A percentile compares a stretch with the other conserved stretches of the same genome.
Conservation (phyloP, 495 filamentous ascomycete species). For the Podospora fimiseda region DNA sequence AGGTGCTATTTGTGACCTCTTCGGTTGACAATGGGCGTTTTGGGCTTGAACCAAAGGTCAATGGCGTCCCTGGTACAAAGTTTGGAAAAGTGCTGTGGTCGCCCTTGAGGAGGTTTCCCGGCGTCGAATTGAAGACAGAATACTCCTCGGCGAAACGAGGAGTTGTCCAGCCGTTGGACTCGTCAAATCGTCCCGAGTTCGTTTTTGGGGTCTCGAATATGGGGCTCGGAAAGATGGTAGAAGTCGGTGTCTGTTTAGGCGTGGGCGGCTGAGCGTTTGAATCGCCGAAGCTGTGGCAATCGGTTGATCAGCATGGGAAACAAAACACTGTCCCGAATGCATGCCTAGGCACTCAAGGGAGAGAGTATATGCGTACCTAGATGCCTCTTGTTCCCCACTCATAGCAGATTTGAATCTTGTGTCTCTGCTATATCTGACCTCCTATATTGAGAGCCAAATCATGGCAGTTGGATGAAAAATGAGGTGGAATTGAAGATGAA, state of each 20-base stretch:
- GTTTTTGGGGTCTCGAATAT: constrained; percentile 62
- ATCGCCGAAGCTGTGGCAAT: constrained; percentile 62
- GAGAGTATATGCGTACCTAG: constrained; percentile 53
- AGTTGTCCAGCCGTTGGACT: constrained; percentile 42
- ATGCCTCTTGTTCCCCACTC: constrained; percentile 68
- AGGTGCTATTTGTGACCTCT: constrained; percentile 39
- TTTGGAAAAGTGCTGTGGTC: constrained; percentile 35
- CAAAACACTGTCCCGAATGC: constrained; percentile 9
- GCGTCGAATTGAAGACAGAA: constrained; percentile 51
- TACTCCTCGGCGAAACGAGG: constrained; percentile 53
- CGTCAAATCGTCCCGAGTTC: constrained; percentile 40
- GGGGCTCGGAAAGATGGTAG: constrained; percentile 53
- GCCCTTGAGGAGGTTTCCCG: constrained; percentile 44
- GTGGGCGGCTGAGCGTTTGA: constrained; percentile 72
- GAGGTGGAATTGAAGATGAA: not conserved
- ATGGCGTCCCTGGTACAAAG: constrained; percentile 29
- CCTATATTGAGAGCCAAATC: not conserved
- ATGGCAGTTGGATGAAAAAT: not conserved
- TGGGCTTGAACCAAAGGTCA: constrained; percentile 24
- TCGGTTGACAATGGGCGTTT: constrained; percentile 38
- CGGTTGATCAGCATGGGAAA: constrained; percentile 23
- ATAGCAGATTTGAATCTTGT: constrained; percentile 50
- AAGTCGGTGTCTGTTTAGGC: constrained; percentile 67
- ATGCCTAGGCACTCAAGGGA: not conserved
- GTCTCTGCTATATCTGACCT: constrained; percentile 11